A percentile compares a stretch with the other conserved stretches of the same genome.
Conservation (phyloP, 169 alveolate species). For the Amoebophrya sp. region DNA sequence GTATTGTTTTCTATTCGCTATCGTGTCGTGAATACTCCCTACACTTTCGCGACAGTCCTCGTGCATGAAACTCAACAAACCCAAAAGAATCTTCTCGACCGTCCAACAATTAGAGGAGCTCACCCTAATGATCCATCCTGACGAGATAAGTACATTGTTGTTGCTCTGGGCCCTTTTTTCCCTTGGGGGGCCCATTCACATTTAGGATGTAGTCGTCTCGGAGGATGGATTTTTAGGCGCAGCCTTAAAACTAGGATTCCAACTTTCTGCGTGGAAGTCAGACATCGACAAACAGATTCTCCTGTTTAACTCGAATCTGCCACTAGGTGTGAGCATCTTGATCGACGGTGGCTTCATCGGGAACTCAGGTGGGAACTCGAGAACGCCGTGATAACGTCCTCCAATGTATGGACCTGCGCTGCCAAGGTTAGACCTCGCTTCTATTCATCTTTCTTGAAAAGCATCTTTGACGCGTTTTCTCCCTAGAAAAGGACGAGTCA, state of each 20-base stretch:
- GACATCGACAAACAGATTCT: conserved; percentile 43
- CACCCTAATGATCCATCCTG: background rate
- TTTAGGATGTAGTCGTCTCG: background rate
- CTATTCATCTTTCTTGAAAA: no score
- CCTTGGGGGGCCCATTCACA: background rate
- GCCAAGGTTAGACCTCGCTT: no score
- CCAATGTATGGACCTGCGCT: background rate
- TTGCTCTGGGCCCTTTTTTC: background rate
- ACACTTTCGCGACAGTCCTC: conserved; percentile 12
- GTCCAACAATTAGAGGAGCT: conserved; percentile 41
- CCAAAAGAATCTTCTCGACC: conserved; percentile 40
- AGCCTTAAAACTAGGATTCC: background rate
- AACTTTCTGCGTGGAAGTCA: conserved; percentile 42
- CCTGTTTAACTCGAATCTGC: conserved; percentile 46
- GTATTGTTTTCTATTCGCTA: conserved; percentile 38
- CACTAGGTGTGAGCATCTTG: conserved; percentile 42
- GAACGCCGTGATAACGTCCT: conserved; percentile 26
- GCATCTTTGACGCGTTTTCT: no score
- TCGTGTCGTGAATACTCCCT: background rate
- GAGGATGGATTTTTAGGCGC: background rate
- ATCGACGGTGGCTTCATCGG: conserved; percentile 46
- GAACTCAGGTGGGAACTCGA: conserved; percentile 40
- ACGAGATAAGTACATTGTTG: no score
- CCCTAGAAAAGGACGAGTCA: background rate
- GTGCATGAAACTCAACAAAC: conserved; percentile 43